Percentiles rank a stretch among this genome's conserved stretches.
These are phyloP conservation scores for Paramecium sexaurelia DNA, from an alignment of 73 alveolate species.

Conservation along the genomic window DNA sequence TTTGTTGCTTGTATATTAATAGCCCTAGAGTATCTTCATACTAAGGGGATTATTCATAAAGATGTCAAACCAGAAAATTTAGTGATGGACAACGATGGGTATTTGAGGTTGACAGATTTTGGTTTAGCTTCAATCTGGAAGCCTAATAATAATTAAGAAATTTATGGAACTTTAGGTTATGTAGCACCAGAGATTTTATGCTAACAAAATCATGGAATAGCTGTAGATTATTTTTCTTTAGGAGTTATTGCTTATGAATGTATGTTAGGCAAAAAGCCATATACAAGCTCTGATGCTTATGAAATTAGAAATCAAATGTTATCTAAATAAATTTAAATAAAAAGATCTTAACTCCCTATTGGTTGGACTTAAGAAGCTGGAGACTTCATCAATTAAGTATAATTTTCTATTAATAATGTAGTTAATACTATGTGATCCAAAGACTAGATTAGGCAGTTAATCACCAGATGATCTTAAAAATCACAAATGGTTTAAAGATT, in stretches of 20 bases:
- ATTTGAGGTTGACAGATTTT: constrained; percentile 90
- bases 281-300: constrained; percentile 78
- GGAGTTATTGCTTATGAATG: constrained; percentile 86
- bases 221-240: constrained; percentile 81
- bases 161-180: constrained; percentile 87
- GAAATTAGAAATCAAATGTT: constrained; percentile 87
- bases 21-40: constrained; percentile 93
- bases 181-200: constrained; percentile 87
- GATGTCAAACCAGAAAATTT: constrained; percentile 98
- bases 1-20: constrained; percentile 89
- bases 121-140: constrained; percentile 93
- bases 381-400: constrained; percentile 82
- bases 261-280: constrained; percentile 81
- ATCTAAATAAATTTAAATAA: constrained; percentile 77
- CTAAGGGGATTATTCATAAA: constrained; percentile 88
- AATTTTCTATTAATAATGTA: constrained; percentile 51
- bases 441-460: constrained; percentile 67
- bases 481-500: constrained; percentile 71
- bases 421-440: constrained; percentile 66
- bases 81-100: constrained; percentile 90
- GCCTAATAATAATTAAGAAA: constrained; percentile 89
- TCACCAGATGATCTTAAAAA: constrained; percentile 74
- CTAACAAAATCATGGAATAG: constrained; percentile 79
- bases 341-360: constrained; percentile 68
- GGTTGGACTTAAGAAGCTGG: constrained; percentile 87